Evolutionary conservation across 1,139 yeast genomes (phyloP), one percentile per base, ranked within the genome.

Genomic region (Saccharomycopsis phalli): DNA sequence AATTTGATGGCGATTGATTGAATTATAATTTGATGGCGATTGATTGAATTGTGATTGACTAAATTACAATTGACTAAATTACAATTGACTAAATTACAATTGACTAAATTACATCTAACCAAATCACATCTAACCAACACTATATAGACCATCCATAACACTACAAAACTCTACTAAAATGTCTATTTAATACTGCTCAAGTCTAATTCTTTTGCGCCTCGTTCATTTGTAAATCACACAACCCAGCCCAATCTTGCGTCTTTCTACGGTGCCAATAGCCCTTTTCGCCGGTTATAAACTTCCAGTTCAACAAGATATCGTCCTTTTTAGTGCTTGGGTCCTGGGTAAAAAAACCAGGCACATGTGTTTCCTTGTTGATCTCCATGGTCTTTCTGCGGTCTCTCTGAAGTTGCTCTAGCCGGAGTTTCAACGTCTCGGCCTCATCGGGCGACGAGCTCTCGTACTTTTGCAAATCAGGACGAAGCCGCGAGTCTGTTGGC

Each of bases 211-310:
- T n/a, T n/a, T n/a, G n/a, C n/a, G n/a, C n/a, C n/a, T n/a, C n/a
- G n/a, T n/a, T n/a, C n/a, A n/a, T n/a, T n/a, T n/a, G n/a, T n/a
- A n/a, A n/a, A n/a, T n/a, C n/a, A n/a, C n/a, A n/a, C n/a, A n/a
- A n/a, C 30, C 63, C 81, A 16, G 62, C 60, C 91, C 91, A 81
- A 51, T 78, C 73, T 6, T 63, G 63, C 3, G 57, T 61, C 49
- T 66, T 69, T 57, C 93, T 74, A 53, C 84, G 71, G 50, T 73
- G 75, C 97, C 96, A 88, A 57, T 88, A 88, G 53, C 83, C 74
- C 29, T 69, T 63, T 2, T 66, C 66, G 1, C 95, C 95, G 17
- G 58, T 62, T 35, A 70, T 70, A 42, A 71, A 69, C 22, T 65
- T 68, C 80, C 87, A 87, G 45, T 73, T 74, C 6, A 42, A 37